Base-by-base conservation (phyloP, 177 flowering plant genomes). In the Vitis hybrid region DNA sequence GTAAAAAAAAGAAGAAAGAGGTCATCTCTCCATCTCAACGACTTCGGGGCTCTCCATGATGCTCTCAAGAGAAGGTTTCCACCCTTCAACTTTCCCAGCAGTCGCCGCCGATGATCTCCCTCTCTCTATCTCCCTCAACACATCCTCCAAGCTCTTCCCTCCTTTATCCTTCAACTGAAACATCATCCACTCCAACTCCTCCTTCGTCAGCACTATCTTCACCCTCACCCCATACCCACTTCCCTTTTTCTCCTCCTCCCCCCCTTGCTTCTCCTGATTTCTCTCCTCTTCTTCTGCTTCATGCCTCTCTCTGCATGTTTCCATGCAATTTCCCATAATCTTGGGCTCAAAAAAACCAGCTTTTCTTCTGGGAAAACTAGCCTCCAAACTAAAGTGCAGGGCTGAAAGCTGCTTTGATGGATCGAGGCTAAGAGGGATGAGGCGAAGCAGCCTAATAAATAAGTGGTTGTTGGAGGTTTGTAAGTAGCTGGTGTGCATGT, bases 51-150 rank as follows among this genome's bases (percentile, higher is more conserved):
- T 62, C 78, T 90, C 95, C 79, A 69, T 75, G 63, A 91, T 89
- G 59, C 92, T 83, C 58, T 87, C 91, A 38, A 91, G 58, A 69
- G 88, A 82, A 15, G 96, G 96, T 65, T 73, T 89, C 96, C 93
- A 89, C 1, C 67, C 74, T 19, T 59, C 76, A 60, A 31, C 67
- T 67, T 59, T 81, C 58, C 56, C 69, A 33, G 44, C 5, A 33
- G 44, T 1, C 44, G 44, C 44, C 44, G 44, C 44, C 44, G 44
- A 4, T 47, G 18, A 3, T 74, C 85, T 74, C 15, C 72, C 72
- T 66, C 74, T 85, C 61, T 83, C 84, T 1, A 91, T 81, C 76
- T 86, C 88, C 28, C 51, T 78, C 81, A 91, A 79, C 9, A 84
- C 71, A 47, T 88, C 89, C 64, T 83, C 88, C 50, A 91, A 64